phyloP scores from a whole-genome alignment of 768 basidiomycete genomes.

The Zangia roseola region DNA sequence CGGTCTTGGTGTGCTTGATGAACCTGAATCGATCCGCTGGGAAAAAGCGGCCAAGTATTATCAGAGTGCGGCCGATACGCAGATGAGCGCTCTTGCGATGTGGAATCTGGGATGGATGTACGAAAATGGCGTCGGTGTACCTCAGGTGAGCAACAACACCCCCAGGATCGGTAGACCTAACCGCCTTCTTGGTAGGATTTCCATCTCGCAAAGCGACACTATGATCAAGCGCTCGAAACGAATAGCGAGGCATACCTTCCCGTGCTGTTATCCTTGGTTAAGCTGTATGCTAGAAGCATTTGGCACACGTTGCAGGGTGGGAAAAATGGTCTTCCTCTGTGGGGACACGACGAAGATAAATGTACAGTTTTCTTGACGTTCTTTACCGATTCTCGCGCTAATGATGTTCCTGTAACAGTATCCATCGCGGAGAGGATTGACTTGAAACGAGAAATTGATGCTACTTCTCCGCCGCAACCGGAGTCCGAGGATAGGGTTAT shows the following conservation, averaged over 20 bases:
- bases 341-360: conserved; percentile 56
- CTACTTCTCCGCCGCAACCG: conserved; percentile 3
- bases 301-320: conserved; percentile 82
- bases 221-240: conserved; percentile 85
- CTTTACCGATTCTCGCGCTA: not conserved
- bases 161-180: not conserved
- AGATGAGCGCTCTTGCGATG: conserved; percentile 91
- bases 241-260: conserved; percentile 90
- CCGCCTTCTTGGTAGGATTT: conserved; percentile 63
- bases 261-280: conserved; percentile 75
- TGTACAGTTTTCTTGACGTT: conserved; percentile 7
- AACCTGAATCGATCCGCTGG: conserved; percentile 60
- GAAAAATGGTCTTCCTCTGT: conserved; percentile 63
- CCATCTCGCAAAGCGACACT: conserved; percentile 94
- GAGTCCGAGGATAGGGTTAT: conserved; percentile 7
- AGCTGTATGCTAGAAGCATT: conserved; percentile 78
- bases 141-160: conserved; percentile 52
- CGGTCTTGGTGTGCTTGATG: conserved; percentile 76
- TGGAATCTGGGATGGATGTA: conserved; percentile 99
- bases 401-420: conserved; percentile 12
- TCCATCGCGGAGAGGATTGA: conserved; percentile 22
- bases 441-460: conserved; percentile 27
- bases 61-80: conserved; percentile 90
- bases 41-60: conserved; percentile 95
- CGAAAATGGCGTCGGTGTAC: conserved; percentile 91